These are phyloP conservation scores for Aspergillus pseudoterreus DNA, from an alignment of 2,329 filamentous ascomycete species.

Conservation along the genomic window DNA sequence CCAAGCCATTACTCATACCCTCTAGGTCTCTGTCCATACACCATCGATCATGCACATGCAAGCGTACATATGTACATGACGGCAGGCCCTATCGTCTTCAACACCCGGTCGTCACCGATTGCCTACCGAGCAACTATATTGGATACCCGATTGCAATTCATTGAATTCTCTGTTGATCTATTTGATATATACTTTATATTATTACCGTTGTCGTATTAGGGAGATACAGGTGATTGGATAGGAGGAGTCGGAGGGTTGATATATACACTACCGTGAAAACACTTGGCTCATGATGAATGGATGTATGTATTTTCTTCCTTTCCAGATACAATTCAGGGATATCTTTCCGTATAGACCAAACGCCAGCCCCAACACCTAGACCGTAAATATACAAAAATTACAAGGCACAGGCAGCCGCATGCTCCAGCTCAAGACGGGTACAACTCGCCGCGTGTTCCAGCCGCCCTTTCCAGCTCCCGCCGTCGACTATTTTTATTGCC, in stretches of 20 bases:
- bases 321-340: too few species aligned
- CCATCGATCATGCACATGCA: neutral
- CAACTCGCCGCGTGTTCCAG: constrained; percentile 34
- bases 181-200: constrained; percentile 3
- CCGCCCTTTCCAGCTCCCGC: constrained; percentile 32
- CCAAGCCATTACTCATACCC: neutral
- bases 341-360: neutral
- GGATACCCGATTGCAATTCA: constrained; percentile 33
- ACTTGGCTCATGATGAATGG: neutral
- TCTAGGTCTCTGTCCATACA: neutral
- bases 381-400: neutral
- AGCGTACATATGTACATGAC: neutral
- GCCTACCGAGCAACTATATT: constrained; percentile 19
- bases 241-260: neutral
- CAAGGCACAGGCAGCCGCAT: constrained; percentile 7
- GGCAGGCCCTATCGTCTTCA: constrained; percentile 15
- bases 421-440: constrained; percentile 24
- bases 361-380: neutral
- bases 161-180: neutral
- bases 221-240: neutral
- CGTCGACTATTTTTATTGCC: constrained; percentile 21
- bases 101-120: constrained; percentile 14
- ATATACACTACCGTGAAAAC: neutral
- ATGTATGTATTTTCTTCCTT: too few species aligned
- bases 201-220: neutral